Evolutionary conservation across 768 basidiomycete species (phyloP).

Genomic region (Lactarius deliciosus): DNA sequence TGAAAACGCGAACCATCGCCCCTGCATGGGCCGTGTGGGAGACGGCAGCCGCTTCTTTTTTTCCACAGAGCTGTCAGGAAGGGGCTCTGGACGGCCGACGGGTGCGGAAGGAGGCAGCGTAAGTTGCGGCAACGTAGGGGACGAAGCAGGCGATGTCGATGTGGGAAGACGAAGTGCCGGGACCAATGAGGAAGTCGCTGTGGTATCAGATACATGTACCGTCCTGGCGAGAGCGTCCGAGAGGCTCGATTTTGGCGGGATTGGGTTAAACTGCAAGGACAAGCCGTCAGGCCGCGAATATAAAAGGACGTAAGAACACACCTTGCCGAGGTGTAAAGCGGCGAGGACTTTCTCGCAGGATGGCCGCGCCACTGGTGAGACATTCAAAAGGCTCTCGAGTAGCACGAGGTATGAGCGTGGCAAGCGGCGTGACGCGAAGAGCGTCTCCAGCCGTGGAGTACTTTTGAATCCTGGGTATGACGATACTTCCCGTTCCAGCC

Average conservation of each 20-base stretch:
- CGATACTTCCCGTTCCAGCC: constrained; percentile 70
- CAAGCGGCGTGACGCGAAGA: constrained; percentile 70
- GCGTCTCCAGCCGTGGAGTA: constrained; percentile 47
- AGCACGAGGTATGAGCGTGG: constrained; percentile 70
- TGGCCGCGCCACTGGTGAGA: constrained; percentile 60
- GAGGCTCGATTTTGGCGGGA: constrained; percentile 20
- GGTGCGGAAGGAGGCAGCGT: constrained; percentile 27
- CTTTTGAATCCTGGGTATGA: constrained; percentile 72
- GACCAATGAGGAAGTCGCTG: constrained; percentile 23
- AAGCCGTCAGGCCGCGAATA: not conserved
- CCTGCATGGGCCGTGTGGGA: not conserved
- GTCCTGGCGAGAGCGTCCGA: constrained; percentile 18
- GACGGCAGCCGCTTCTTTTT: not conserved
- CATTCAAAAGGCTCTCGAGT: constrained; percentile 68
- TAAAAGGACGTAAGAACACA: constrained; percentile 40
- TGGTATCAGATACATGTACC: constrained; percentile 15
- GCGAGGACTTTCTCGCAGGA: constrained; percentile 67
- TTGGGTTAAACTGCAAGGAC: constrained; percentile 17
- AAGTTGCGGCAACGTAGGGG: constrained; percentile 9
- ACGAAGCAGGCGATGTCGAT: constrained; percentile 1
- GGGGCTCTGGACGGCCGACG: not conserved
- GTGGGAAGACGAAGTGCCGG: constrained; percentile 20
- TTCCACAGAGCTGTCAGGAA: not conserved
- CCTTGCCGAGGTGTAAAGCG: constrained; percentile 71
- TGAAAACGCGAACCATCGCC: not conserved